Conservation (phyloP, 768 basidiomycete species). For the Asterophora parasitica region DNA sequence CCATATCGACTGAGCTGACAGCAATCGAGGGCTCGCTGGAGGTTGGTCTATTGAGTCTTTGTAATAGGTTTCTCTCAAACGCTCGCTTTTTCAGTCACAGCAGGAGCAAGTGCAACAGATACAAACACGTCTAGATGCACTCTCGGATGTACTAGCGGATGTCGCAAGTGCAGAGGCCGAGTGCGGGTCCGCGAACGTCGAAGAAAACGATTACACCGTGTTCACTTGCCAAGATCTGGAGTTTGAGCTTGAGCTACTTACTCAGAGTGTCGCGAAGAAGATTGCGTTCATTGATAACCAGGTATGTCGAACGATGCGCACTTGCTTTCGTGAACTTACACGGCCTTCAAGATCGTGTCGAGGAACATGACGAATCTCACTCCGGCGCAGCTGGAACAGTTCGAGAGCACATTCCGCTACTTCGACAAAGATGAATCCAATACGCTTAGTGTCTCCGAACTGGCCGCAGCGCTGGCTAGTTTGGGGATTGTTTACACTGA, state of each 20-base stretch:
- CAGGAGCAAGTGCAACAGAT: slow-evolving; percentile 62
- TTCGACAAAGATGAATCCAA: slow-evolving; percentile 94
- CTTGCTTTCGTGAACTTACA: not conserved
- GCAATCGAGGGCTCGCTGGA: slow-evolving; percentile 74
- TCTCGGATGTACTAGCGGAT: slow-evolving; percentile 51
- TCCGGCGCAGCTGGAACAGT: slow-evolving; percentile 93
- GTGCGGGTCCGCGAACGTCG: slow-evolving; percentile 84
- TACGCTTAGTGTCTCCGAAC: slow-evolving; percentile 77
- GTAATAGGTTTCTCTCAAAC: not conserved
- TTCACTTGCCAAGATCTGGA: slow-evolving; percentile 85
- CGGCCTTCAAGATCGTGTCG: slow-evolving; percentile 71
- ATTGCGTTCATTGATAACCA: slow-evolving; percentile 97
- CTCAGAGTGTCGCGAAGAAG: slow-evolving; percentile 80
- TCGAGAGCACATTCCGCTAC: slow-evolving; percentile 95
- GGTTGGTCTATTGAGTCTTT: slow-evolving; percentile 30
- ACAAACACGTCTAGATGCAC: slow-evolving; percentile 59
- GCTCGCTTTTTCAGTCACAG: slow-evolving; percentile 49
- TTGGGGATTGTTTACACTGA: slow-evolving; percentile 93
- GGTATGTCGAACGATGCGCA: slow-evolving; percentile 35
- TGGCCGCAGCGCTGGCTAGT: slow-evolving; percentile 92
- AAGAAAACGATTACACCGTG: slow-evolving; percentile 95
- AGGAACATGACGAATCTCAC: slow-evolving; percentile 92
- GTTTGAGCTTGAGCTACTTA: slow-evolving; percentile 82
- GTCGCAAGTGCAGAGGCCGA: slow-evolving; percentile 67
- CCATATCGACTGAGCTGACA: slow-evolving; percentile 67